Evolutionary conservation across 139 green algal genomes (phyloP), one percentile per base, ranked within the genome.

Genomic region (Deuterostichococcus epilithicus): DNA sequence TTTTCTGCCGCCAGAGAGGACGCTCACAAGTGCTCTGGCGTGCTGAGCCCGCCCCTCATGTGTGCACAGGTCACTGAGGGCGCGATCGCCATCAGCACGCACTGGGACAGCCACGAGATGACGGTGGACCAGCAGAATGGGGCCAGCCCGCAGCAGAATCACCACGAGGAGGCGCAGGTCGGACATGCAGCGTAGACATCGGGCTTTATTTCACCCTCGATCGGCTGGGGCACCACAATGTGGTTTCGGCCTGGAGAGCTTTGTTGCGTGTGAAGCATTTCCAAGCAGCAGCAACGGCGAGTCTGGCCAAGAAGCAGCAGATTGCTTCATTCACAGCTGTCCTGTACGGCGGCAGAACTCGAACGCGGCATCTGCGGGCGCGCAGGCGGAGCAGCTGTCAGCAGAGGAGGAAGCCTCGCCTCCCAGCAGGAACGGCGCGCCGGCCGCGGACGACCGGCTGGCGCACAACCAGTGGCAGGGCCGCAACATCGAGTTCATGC

Each of bases 401-500:
- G 18, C 20, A 39, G 6, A 73, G 59, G n/a, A n/a, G 5, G 59
- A 67, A 67, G 22, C 32, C 4, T 23, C 39, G 34, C 20, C 22
- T 10, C 10, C 22, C 70, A 72, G 45, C 45, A 47, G 63, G 36
- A 52, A 47, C 47, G 20, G 25, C 67, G 75, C n/a, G 34, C 32
- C n/a, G 45, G 23, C 63, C 5, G 67, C 67, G 26, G 78, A 80
- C 69, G 77, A 73, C 45, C 36, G 44, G 38, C 76, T 78, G 68
- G 60, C 39, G 45, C 78, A 81, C 60, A 76, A 76, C 75, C 74
- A 84, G 66, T 89, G 86, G 89, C 66, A 83, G 70, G 86, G 85
- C 5, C 70, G 58, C 39, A 73, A 87, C 26, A 70, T 88, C 15
- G 18, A 52, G 5, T 98, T 97, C 78, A 95, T 97, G 87, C 88